A percentile compares a stretch with the other conserved stretches of the same genome.
These are phyloP conservation scores for Claviceps cyperi DNA, from an alignment of 2,329 filamentous ascomycete genomes.

Conservation along the genomic window DNA sequence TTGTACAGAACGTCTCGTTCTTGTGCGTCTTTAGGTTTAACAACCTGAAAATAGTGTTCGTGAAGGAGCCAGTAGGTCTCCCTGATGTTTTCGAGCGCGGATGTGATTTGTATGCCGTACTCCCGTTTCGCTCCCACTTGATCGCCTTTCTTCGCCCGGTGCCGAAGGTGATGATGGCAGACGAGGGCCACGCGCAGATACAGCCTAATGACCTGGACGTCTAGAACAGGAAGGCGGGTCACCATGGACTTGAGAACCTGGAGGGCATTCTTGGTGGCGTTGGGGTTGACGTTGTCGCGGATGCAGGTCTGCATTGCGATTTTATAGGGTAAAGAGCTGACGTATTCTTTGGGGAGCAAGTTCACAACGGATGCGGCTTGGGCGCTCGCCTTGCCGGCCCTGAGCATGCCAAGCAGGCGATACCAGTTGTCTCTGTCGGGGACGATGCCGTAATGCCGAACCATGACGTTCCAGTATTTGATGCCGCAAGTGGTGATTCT, in stretches of 20 bases:
- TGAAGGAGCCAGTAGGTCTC: constrained; percentile 28
- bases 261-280: constrained; percentile 50
- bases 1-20: constrained; percentile 18
- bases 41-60: constrained; percentile 20
- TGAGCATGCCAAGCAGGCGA: constrained; percentile 52
- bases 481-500: constrained; percentile 47
- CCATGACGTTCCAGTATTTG: constrained; percentile 67
- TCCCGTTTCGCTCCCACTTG: constrained; percentile 22
- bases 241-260: constrained; percentile 52
- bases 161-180: constrained; percentile 26
- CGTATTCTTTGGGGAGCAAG: constrained; percentile 31
- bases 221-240: constrained; percentile 24
- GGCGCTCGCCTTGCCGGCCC: constrained; percentile 49
- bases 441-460: constrained; percentile 40
- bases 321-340: constrained; percentile 44
- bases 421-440: constrained; percentile 63
- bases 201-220: constrained; percentile 33
- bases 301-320: constrained; percentile 61
- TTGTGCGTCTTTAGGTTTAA: constrained; percentile 12
- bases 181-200: constrained; percentile 44
- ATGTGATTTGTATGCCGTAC: constrained; percentile 35
- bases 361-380: constrained; percentile 45
- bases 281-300: constrained; percentile 62
- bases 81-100: constrained; percentile 37
- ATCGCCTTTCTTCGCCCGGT: constrained; percentile 16